These are phyloP conservation scores for Gynochthodes officinalis DNA, from an alignment of 257 asterid genomes.

Conservation along the genomic window DNA sequence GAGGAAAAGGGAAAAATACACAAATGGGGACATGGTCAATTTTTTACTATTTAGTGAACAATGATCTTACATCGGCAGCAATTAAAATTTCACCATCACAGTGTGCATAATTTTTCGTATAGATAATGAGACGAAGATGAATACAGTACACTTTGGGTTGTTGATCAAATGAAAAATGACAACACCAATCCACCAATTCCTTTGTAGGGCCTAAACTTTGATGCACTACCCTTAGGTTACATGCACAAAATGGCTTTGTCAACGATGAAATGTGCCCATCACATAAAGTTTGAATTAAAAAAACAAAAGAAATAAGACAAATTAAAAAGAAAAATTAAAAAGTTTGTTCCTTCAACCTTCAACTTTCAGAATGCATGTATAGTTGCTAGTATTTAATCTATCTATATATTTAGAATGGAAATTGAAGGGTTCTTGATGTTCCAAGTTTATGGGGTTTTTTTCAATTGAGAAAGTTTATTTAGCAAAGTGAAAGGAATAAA, in stretches of 20 bases:
- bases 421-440: too few species aligned
- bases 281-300: background rate
- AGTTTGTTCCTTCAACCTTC: too few species aligned
- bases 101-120: background rate
- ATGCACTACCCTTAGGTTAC: background rate
- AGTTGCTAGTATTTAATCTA: too few species aligned
- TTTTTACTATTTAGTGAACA: background rate
- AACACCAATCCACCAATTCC: conserved; percentile 3
- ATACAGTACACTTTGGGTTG: background rate
- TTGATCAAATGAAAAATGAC: conserved; percentile 12
- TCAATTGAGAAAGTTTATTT: background rate
- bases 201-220: background rate
- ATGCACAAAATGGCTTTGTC: background rate
- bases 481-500: too few species aligned
- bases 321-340: too few species aligned
- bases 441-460: too few species aligned
- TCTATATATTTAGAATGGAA: too few species aligned
- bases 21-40: background rate
- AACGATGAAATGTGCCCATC: background rate
- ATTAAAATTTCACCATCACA: conserved; percentile 6
- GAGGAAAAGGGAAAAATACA: background rate
- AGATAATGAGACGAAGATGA: background rate
- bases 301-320: too few species aligned
- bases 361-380: too few species aligned
- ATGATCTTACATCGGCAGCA: background rate